A percentile compares a stretch with the other conserved stretches of the same genome.
Conservation (phyloP, 1,284 basidiomycete species). For the Mycosarcoma maydis region DNA sequence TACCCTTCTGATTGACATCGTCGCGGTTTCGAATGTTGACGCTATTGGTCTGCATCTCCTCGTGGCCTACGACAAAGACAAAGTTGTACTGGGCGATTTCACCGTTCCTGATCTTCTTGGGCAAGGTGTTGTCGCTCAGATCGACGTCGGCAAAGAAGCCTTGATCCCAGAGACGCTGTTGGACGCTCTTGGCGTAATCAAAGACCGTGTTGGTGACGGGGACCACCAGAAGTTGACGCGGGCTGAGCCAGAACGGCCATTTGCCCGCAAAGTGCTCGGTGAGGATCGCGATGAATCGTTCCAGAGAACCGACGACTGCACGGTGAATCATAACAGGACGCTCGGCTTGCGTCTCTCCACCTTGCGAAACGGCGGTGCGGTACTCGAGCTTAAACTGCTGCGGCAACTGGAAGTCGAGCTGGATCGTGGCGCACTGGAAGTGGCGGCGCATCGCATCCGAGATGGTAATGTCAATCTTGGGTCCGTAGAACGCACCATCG, state of each 20-base stretch:
- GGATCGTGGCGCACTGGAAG: constrained; percentile 96
- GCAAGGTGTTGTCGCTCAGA: constrained; percentile 88
- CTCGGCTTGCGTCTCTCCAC: constrained; percentile 69
- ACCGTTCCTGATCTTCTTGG: constrained; percentile 82
- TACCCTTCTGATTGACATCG: constrained; percentile 59
- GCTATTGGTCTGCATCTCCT: constrained; percentile 82
- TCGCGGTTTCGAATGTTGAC: constrained; percentile 89
- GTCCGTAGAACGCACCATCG: constrained; percentile 80
- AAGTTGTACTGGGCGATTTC: constrained; percentile 80
- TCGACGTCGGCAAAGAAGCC: constrained; percentile 93
- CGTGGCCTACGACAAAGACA: constrained; percentile 93
- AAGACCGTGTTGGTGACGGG: constrained; percentile 87
- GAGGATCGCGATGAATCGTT: constrained; percentile 95
- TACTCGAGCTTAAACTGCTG: constrained; percentile 96
- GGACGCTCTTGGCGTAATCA: constrained; percentile 87
- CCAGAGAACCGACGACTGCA: constrained; percentile 91
- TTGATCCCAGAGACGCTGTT: constrained; percentile 74
- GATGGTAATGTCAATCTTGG: constrained; percentile 94
- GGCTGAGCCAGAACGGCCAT: constrained; percentile 99
- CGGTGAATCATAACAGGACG: constrained; percentile 98
- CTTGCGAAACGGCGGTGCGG: constrained; percentile 71
- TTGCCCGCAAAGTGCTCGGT: constrained; percentile 98
- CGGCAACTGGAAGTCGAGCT: constrained; percentile 99
- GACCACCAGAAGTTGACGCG: constrained; percentile 91
- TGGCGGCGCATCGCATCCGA: constrained; percentile 88